A percentile compares a stretch with the other conserved stretches of the same genome.
Conservation (phyloP, 2,329 filamentous ascomycete genomes). For the Chaetomium sp. region DNA sequence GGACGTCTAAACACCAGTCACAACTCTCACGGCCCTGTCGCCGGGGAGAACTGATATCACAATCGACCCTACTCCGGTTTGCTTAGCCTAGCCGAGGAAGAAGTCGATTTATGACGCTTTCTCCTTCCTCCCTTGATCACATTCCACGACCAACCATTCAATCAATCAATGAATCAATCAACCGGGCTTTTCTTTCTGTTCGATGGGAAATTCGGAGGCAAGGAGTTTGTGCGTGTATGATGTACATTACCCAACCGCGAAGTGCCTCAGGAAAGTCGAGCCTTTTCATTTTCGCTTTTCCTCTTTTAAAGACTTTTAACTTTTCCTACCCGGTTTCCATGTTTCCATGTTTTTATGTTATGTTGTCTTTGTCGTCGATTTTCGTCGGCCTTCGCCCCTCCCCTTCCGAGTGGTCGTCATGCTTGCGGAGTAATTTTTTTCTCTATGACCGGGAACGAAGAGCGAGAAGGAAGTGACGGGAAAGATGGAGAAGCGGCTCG, state of each 20-base stretch:
- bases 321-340: neutral
- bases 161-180: conserved; percentile 8
- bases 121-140: neutral
- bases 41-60: neutral
- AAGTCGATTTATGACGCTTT: too few species aligned
- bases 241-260: conserved; percentile 19
- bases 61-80: neutral
- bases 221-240: conserved; percentile 22
- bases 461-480: too few species aligned
- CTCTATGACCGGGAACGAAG: too few species aligned
- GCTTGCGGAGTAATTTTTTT: too few species aligned
- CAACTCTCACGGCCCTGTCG: neutral
- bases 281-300: conserved; percentile 3
- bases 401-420: too few species aligned
- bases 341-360: neutral
- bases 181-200: conserved; percentile 4
- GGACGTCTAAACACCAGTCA: conserved; percentile 39
- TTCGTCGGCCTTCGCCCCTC: too few species aligned
- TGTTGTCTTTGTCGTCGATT: neutral
- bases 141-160: neutral
- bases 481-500: too few species aligned
- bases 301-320: neutral
- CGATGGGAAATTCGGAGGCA: conserved; percentile 11
- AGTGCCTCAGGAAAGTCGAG: conserved; percentile 12
- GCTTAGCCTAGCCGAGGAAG: neutral